phyloP scores from a whole-genome alignment of 352 stramenopile genomes.

The Elongisporangium anandrum region DNA sequence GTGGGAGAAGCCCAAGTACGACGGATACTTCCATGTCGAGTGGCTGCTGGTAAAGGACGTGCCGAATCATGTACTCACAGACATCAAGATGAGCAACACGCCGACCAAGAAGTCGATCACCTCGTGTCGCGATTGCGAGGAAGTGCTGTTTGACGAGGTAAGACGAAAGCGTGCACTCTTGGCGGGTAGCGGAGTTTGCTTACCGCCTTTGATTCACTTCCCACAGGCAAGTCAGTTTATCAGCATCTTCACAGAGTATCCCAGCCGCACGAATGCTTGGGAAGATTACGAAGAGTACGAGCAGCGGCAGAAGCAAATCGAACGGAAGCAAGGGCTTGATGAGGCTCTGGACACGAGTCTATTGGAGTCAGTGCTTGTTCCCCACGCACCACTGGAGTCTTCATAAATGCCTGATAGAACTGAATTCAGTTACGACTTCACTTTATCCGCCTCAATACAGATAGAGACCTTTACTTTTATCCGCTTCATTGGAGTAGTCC shows the following conservation, averaged over 20 bases:
- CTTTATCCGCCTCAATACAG: no score
- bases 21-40: constrained; percentile 74
- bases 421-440: background rate
- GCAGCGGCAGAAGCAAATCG: constrained; percentile 38
- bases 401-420: background rate
- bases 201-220: background rate
- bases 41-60: constrained; percentile 85
- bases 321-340: constrained; percentile 45
- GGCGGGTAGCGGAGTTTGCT: no score
- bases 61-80: constrained; percentile 71
- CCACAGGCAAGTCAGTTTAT: constrained; percentile 62
- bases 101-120: constrained; percentile 80
- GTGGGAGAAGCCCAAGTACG: constrained; percentile 85
- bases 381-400: background rate
- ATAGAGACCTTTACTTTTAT: no score
- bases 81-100: constrained; percentile 77
- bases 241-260: constrained; percentile 47
- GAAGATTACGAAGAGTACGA: constrained; percentile 75
- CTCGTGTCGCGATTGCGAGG: constrained; percentile 69
- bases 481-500: no score
- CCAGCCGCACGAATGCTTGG: constrained; percentile 60
- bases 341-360: background rate
- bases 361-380: background rate
- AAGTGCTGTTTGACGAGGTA: constrained; percentile 74
- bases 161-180: background rate